Evolutionary conservation across 2,329 filamentous ascomycete genomes (phyloP), one percentile per base, ranked within the genome.

Genomic region (Fusarium miscanthi): DNA sequence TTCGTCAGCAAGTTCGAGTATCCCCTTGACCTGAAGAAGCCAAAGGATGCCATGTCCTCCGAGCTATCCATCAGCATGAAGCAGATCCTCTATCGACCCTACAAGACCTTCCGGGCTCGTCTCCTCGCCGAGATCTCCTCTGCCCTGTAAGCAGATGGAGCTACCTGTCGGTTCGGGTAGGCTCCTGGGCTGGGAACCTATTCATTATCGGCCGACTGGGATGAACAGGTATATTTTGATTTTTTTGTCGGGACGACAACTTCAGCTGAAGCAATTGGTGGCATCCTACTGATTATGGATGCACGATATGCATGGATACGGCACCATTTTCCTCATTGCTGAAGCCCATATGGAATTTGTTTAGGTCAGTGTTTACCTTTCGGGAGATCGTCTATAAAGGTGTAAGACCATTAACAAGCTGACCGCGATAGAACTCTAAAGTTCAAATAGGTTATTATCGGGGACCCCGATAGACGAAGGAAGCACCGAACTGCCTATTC

Each of bases 1-100:
- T 77, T 76, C 23, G 59, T 78, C 4, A 61, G 60, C 35, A 77
- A 77, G n/a, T 77, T 77, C 21, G 71, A 74, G 43, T 77, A 65
- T 30, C 76, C 76, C 17, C 45, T 63, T 11, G n/a, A 41, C 8
- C 49, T 69, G 10, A 33, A 69, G 14, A 62, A 56, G 30, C 51
- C 60, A 16, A n/a, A 51, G 6, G 41, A 43, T 3, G 27, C 53
- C 2, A 51, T 73, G 17, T 51, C 41, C 1, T 48, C 43, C 9
- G 58, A 46, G 16, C 46, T 76, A 35, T n/a, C 41, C 8, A 66
- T 77, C 21, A 30, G 38, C 11, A 64, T 59, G 27, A 66, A 31
- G 16, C 64, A 61, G 41, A 46, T 77, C 23, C 10, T 54, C 2
- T 77, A 66, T 23, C 51, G 65, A 23, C 76, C 76, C 3, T 77